Base-by-base conservation (phyloP, 2,329 filamentous ascomycete species). In the Trichoderma afroharzianum region DNA sequence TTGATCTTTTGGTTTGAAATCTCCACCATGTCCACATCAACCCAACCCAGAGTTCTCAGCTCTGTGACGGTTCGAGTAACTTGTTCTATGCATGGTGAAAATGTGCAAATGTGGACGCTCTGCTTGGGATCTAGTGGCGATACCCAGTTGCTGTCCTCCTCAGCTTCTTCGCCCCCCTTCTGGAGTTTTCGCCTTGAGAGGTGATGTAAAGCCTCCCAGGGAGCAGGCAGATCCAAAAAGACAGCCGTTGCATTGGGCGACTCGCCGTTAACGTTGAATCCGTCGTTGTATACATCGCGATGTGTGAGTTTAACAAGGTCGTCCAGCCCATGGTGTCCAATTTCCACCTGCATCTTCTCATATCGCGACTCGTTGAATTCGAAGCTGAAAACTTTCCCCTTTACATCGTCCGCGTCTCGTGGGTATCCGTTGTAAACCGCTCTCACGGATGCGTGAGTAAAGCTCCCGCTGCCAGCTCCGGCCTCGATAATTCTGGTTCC, bases 51-150 rank as follows among this genome's bases (percentile, higher is more conserved):
- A 47, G 90, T 88, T 68, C 95, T 91, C 81, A 99, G 87, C 14
- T 89, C 88, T 12, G 93, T 91, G 68, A 97, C 91, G 0, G 96
- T 98, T 70, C 91, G 89, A 68, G 92, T 94, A 26, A 97, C 95
- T 83, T 99, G 96, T 82, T 99, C 96, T 75, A 99, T 97, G 81
- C 96, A 99, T 0, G 96, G 96, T 1, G 93, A 97, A 83, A 99
- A 99, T 0, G 94, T 97, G 84, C 96, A 99, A 69, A 99, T 88
- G 78, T 96, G 88, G 1, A 91, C 89, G 6, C 92, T 87, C 55
- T 88, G 87, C n/a, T 87, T 86, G 0, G 93, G 90, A 75, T 96
- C 91, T 12, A 98, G 85, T 0, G 88, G 86, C 0, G 88, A 91
- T 18, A 86, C 79, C 83, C 87, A 90, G 50, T 71, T 75, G 28